A percentile compares a stretch with the other conserved stretches of the same genome.
Evolutionary conservation across 768 basidiomycete species (phyloP).

Genomic region (Boletus huronensis): DNA sequence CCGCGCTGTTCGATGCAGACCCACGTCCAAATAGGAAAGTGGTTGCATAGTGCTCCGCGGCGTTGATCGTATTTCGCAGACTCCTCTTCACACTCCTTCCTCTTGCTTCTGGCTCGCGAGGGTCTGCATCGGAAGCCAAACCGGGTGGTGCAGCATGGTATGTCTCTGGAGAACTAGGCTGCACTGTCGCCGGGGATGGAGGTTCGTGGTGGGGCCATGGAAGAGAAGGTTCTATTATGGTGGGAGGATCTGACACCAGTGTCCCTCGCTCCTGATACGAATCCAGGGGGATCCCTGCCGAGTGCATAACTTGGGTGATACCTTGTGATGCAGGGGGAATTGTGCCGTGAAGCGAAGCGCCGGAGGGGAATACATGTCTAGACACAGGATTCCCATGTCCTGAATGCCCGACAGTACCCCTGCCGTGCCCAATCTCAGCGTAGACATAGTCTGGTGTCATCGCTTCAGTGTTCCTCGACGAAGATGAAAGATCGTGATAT

Average conservation of each 20-base stretch:
- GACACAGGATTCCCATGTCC: slow-evolving; percentile 17
- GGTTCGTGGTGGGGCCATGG: slow-evolving; percentile 47
- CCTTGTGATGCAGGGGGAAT: slow-evolving; percentile 27
- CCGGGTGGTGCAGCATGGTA: slow-evolving; percentile 39
- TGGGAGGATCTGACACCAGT: slow-evolving; percentile 7
- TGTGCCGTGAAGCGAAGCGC: slow-evolving; percentile 19
- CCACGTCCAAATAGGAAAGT: slow-evolving; percentile 61
- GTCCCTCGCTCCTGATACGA: slow-evolving; percentile 15
- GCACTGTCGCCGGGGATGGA: slow-evolving; percentile 33
- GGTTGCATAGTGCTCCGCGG: slow-evolving; percentile 66
- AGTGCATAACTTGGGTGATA: slow-evolving; percentile 36
- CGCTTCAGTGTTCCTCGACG: slow-evolving; percentile 48
- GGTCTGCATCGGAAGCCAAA: slow-evolving; percentile 29
- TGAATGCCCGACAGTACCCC: slow-evolving; percentile 39
- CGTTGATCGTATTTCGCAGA: slow-evolving; percentile 62
- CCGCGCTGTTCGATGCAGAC: slow-evolving; percentile 24
- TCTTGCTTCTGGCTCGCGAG: slow-evolving; percentile 40
- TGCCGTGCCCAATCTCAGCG: slow-evolving; percentile 74
- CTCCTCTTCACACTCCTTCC: slow-evolving; percentile 63
- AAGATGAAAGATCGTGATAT: slow-evolving; percentile 45
- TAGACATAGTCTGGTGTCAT: slow-evolving; percentile 71
- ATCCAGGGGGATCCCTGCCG: slow-evolving; percentile 28
- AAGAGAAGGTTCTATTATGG: slow-evolving; percentile 20
- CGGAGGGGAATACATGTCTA: slow-evolving; percentile 24
- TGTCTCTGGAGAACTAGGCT: slow-evolving; percentile 37